Base-by-base conservation (phyloP, 495 filamentous ascomycete genomes). In the Xylaria venustula region DNA sequence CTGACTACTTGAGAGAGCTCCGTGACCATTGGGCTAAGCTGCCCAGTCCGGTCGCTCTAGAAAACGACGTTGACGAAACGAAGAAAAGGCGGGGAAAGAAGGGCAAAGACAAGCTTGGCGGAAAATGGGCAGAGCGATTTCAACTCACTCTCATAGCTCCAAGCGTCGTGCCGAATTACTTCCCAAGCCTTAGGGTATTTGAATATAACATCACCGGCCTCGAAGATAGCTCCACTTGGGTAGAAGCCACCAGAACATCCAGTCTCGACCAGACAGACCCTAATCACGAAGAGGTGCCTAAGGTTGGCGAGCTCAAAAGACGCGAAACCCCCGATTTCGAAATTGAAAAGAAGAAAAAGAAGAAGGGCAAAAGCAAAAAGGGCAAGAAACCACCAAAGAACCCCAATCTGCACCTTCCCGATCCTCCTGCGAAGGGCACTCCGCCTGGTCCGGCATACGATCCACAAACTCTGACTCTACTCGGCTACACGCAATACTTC, bases 141-240 rank as follows among this genome's bases (percentile, higher is more conserved):
- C 86, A 90, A 30, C 73, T 94, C 3, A 85, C 90, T 0, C 75
- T 93, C 41, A 88, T 97, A 51, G 80, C 85, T 17, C 88, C 94
- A 1, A 97, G 92, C 67, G 73, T 99, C 30, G 90, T 99, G 2
- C 94, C 94, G 0, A 98, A 93, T 63, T 96, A 90, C 71, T 96
- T 94, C 67, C 94, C 94, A 1, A 91, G 89, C 3, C 70, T 98
- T 34, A 82, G 94, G 3, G 83, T 98, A 22, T 77, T 93, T 54
- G 91, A 97, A 69, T 99, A 99, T 79, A 98, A 99, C 66, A 90
- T 90, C 57, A 90, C 90, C 0, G 92, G 90, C 0, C 67, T 97
- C 5, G 87, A 91, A 50, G 64, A 83, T 28, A 59, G 69, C 2
- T 61, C 71, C 2, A 71, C 75, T 4, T 85, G 83, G 83, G 63